phyloP scores from a whole-genome alignment of 768 basidiomycete genomes.

The Phylloporus sp. region DNA sequence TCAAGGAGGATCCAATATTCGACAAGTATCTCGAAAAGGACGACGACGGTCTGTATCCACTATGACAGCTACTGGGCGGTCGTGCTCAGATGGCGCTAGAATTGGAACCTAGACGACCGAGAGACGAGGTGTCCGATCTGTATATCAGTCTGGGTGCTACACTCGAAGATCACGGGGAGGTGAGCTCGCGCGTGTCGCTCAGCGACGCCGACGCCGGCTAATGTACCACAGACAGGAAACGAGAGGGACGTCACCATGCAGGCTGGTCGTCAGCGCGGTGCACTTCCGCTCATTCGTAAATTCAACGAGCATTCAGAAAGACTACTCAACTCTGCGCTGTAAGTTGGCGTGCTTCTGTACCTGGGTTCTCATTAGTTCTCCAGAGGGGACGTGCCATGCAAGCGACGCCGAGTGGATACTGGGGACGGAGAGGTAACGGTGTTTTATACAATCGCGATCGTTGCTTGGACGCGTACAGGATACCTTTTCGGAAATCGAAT shows the following conservation, averaged over 20 bases:
- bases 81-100: constrained; percentile 36
- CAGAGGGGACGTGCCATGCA: constrained; percentile 52
- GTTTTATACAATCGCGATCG: neutral
- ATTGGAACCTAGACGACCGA: constrained; percentile 68
- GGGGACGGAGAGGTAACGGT: constrained; percentile 42
- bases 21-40: constrained; percentile 95
- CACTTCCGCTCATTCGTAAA: constrained; percentile 83
- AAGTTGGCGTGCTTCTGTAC: constrained; percentile 18
- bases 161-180: constrained; percentile 86
- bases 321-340: constrained; percentile 77
- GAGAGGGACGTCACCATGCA: constrained; percentile 93
- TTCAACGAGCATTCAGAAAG: constrained; percentile 98
- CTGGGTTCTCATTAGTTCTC: neutral
- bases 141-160: constrained; percentile 88
- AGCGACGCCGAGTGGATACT: constrained; percentile 48
- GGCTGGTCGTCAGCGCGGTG: constrained; percentile 81
- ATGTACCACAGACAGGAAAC: constrained; percentile 66
- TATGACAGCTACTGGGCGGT: neutral
- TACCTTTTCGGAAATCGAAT: constrained; percentile 59
- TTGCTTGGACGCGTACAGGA: constrained; percentile 17
- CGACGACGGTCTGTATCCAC: constrained; percentile 69
- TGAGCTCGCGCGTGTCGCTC: constrained; percentile 25
- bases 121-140: constrained; percentile 63
- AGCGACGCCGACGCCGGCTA: no score
- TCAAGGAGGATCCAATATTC: constrained; percentile 89